phyloP scores from a whole-genome alignment of 805 yeast species.

The Candida ortonii region DNA sequence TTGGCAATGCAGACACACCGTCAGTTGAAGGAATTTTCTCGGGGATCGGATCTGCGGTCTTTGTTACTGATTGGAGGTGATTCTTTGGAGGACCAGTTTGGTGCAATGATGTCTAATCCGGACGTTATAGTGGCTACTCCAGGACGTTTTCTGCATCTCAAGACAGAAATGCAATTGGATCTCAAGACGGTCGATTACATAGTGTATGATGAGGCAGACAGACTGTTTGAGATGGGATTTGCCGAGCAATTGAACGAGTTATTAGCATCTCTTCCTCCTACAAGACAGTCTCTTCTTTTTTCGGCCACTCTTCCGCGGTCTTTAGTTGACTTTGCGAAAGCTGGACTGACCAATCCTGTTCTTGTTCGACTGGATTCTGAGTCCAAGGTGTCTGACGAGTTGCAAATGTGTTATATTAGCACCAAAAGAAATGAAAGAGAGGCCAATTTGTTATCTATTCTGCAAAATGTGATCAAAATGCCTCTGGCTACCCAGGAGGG shows the following conservation, averaged over 20 bases:
- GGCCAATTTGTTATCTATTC: constrained; percentile 71
- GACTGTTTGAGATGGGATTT: constrained; percentile 95
- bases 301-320: constrained; percentile 94
- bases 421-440: constrained; percentile 85
- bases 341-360: constrained; percentile 90
- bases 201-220: constrained; percentile 96
- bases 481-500: constrained; percentile 78
- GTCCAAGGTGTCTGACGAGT: constrained; percentile 80
- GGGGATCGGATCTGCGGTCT: constrained; percentile 78
- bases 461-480: constrained; percentile 81
- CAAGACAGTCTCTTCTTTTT: constrained; percentile 83
- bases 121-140: constrained; percentile 96
- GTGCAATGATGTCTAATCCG: constrained; percentile 89
- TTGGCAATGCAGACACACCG: constrained; percentile 89
- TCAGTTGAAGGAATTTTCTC: constrained; percentile 83
- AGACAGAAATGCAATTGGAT: constrained; percentile 91
- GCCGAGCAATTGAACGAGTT: constrained; percentile 90
- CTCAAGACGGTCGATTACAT: constrained; percentile 81
- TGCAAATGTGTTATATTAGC: constrained; percentile 85
- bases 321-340: constrained; percentile 94
- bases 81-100: constrained; percentile 93
- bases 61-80: constrained; percentile 95
- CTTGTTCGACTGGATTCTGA: constrained; percentile 93
- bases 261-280: constrained; percentile 74
- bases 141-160: constrained; percentile 92